phyloP scores from a whole-genome alignment of 768 basidiomycete genomes.

The Pleurotus cornucopiae region DNA sequence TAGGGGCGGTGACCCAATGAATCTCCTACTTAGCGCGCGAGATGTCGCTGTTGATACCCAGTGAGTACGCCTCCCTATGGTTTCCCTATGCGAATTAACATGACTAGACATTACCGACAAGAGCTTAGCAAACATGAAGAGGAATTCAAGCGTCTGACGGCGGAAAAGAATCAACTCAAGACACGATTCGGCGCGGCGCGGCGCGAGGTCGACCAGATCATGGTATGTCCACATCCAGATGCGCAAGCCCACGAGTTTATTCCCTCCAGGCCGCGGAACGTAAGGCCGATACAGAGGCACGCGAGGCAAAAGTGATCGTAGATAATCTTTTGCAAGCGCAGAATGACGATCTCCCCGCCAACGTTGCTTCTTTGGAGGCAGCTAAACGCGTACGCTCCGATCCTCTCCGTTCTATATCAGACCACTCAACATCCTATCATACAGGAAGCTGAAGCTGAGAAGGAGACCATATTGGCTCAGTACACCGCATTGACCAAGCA shows the following conservation, averaged over 20 bases:
- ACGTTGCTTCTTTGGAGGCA: conserved; percentile 51
- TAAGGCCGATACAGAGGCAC: conserved; percentile 18
- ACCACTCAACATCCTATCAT: not conserved
- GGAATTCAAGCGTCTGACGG: conserved; percentile 26
- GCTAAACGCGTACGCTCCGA: conserved; percentile 44
- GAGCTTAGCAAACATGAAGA: conserved; percentile 33
- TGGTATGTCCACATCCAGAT: conserved; percentile 22
- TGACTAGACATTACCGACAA: conserved; percentile 40
- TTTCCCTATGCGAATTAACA: too few species aligned
- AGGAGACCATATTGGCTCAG: conserved; percentile 41
- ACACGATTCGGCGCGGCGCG: conserved; percentile 24
- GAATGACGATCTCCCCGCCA: conserved; percentile 66
- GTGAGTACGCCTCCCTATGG: conserved; percentile 26
- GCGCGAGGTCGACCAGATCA: conserved; percentile 24
- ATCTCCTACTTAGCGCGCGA: conserved; percentile 49
- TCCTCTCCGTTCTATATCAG: too few species aligned
- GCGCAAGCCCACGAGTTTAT: not conserved
- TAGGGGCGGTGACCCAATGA: conserved; percentile 28
- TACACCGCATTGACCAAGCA: conserved; percentile 39
- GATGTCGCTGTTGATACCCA: conserved; percentile 44
- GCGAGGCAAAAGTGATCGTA: conserved; percentile 30
- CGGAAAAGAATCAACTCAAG: conserved; percentile 22
- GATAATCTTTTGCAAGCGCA: conserved; percentile 50
- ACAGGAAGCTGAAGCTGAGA: conserved; percentile 57
- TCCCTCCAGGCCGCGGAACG: conserved; percentile 23